Base-by-base conservation (phyloP, 768 basidiomycete genomes). In the Phlebiopsis flavidoalba region DNA sequence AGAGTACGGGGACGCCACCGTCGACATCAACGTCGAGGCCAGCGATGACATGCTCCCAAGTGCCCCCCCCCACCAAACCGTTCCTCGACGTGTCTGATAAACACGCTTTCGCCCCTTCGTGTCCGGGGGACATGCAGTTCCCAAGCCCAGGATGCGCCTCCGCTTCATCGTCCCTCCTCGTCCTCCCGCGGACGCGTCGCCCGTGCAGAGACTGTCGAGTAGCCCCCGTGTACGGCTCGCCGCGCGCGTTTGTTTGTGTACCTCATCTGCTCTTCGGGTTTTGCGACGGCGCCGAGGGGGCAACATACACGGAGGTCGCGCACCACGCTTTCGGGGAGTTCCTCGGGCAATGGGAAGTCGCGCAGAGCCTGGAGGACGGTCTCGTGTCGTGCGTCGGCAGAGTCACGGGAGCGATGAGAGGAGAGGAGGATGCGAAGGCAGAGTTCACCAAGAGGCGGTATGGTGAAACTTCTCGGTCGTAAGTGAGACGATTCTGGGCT, bases 11-110 rank as follows among this genome's bases (percentile, higher is more conserved):
- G 5, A 87, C 85, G 48, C 67, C 65, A 15, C 60, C 64, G 12
- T 67, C 64, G 8, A 78, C 83, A 19, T 83, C 82, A 0, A 87
- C 73, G n/a, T 73, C 69, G 22, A 78, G 75, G 6, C 83, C 81
- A 0, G 81, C 84, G 26, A 88, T 72, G 12, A 60, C 72, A 7
- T 67, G 73, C 66, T 86, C 86, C 89, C 89, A 91, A 3, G 85
- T 83, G 61, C n/a, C n/a, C n/a, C n/a, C n/a, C n/a, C n/a, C n/a
- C n/a, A n/a, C n/a, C n/a, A n/a, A 77, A 81, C 59, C 86, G 75
- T 71, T 87, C 83, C 66, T 88, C 87, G 3, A 79, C 80, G 50
- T 80, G 84, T 22, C 65, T 72, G 6, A 87, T 77, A 58, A 88
- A 89, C 12, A 84, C 1, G 73, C 69, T 0, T 69, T 71, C 17